These are phyloP conservation scores for Xylariaceae sp. DNA, from an alignment of 2,329 filamentous ascomycete genomes.

Conservation along the genomic window DNA sequence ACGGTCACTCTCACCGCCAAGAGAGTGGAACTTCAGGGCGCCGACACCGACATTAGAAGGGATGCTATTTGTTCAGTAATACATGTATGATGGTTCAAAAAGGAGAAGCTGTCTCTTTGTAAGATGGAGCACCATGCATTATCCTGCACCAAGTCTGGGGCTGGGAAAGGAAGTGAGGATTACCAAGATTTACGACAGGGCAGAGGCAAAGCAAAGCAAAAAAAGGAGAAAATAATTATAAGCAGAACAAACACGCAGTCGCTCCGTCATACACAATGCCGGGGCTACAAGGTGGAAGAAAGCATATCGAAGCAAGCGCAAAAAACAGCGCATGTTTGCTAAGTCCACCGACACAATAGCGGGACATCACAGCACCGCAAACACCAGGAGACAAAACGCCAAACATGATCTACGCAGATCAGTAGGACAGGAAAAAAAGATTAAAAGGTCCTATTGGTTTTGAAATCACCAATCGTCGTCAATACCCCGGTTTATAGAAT, in stretches of 20 bases:
- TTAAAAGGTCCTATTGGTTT: conserved; percentile 1
- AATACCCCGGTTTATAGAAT: conserved; percentile 26
- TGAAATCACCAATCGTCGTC: conserved; percentile 6
- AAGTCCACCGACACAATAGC: background rate
- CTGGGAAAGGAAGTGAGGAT: background rate
- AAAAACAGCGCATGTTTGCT: conserved; percentile 6
- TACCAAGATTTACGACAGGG: background rate
- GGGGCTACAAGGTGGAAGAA: background rate
- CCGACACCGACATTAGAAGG: conserved; percentile 39
- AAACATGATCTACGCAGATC: conserved; percentile 1
- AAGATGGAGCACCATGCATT: background rate
- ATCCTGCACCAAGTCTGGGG: background rate
- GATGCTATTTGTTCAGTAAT: background rate
- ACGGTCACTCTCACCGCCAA: conserved; percentile 49
- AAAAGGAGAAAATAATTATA: background rate
- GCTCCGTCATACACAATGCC: conserved; percentile 1
- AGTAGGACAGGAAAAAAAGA: background rate
- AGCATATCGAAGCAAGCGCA: background rate
- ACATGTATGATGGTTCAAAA: background rate
- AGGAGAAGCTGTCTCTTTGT: background rate
- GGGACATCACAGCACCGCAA: background rate
- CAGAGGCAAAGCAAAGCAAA: background rate
- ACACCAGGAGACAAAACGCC: background rate
- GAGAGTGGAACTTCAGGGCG: conserved; percentile 40
- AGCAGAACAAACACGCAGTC: background rate